Conservation (phyloP, 495 filamentous ascomycete genomes). For the Chaetomium fimeti region DNA sequence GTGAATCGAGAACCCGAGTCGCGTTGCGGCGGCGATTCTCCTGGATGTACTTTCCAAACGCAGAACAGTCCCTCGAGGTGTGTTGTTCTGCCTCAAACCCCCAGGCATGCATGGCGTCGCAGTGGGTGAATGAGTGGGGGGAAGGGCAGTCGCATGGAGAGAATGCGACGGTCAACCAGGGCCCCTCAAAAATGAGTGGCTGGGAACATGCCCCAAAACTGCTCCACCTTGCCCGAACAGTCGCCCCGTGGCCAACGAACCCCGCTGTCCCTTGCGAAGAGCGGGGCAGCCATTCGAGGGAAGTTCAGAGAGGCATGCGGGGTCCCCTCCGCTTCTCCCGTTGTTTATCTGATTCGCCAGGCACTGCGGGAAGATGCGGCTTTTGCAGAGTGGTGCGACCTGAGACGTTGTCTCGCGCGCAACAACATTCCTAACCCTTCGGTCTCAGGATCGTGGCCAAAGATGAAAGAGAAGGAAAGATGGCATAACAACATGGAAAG, state of each 20-base stretch:
- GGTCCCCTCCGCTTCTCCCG: background rate
- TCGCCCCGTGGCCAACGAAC: slow-evolving; percentile 17
- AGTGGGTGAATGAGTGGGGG: background rate
- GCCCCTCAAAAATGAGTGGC: slow-evolving; percentile 45
- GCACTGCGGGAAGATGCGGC: background rate
- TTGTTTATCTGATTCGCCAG: background rate
- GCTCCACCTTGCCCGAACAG: background rate
- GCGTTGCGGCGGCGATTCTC: slow-evolving; percentile 11
- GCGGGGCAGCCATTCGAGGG: slow-evolving; percentile 4
- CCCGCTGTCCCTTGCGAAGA: slow-evolving; percentile 12
- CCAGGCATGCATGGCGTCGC: background rate
- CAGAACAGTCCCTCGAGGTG: background rate
- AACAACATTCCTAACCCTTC: background rate
- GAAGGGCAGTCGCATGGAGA: background rate
- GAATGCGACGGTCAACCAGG: background rate
- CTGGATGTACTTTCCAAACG: background rate
- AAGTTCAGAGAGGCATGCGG: background rate
- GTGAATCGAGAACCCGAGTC: background rate
- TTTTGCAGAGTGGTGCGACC: background rate
- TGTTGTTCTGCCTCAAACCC: slow-evolving; percentile 2
- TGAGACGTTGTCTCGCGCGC: background rate
- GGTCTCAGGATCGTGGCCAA: background rate
- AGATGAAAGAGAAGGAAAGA: background rate
- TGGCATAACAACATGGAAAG: background rate
- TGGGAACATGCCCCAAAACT: slow-evolving; percentile 34